These are phyloP conservation scores for Pleurotus ostreatus DNA, from an alignment of 768 basidiomycete genomes.

Conservation along the genomic window DNA sequence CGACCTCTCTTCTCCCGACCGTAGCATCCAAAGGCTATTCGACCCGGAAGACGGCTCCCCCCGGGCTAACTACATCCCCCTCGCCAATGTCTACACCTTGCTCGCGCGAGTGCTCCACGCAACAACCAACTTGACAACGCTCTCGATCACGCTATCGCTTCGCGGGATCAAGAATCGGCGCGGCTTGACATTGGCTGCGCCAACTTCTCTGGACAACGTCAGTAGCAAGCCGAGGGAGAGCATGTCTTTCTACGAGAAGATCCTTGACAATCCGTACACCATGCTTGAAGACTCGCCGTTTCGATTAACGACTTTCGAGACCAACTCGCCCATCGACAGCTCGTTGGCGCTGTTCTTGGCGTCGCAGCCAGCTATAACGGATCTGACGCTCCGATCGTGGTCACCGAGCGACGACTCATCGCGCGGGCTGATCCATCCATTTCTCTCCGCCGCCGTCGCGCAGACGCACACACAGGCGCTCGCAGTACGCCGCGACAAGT, in stretches of 20 bases:
- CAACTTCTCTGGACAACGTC: slow-evolving; percentile 38
- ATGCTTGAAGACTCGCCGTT: slow-evolving; percentile 45
- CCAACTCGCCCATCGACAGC: slow-evolving; percentile 52
- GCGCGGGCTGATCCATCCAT: background rate
- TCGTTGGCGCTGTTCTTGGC: slow-evolving; percentile 48
- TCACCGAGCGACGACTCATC: background rate
- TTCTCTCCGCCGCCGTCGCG: slow-evolving; percentile 18
- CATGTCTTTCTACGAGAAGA: slow-evolving; percentile 43
- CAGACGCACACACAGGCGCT: too few relatives aligned
- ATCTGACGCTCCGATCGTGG: slow-evolving; percentile 35
- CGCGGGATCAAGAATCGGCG: background rate
- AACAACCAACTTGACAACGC: background rate
- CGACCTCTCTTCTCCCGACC: background rate
- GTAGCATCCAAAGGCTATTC: background rate
- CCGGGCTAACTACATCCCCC: background rate
- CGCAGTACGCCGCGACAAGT: background rate
- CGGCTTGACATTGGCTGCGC: slow-evolving; percentile 26
- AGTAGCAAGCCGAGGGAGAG: slow-evolving; percentile 37
- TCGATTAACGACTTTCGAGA: slow-evolving; percentile 37
- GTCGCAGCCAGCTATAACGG: slow-evolving; percentile 40
- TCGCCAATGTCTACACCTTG: background rate
- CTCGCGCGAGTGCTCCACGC: background rate
- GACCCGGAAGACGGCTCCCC: background rate
- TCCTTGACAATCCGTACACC: slow-evolving; percentile 33
- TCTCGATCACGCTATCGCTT: slow-evolving; percentile 2